These are phyloP conservation scores for Xylaria sp. DNA, from an alignment of 2,329 filamentous ascomycete species.

Conservation along the genomic window DNA sequence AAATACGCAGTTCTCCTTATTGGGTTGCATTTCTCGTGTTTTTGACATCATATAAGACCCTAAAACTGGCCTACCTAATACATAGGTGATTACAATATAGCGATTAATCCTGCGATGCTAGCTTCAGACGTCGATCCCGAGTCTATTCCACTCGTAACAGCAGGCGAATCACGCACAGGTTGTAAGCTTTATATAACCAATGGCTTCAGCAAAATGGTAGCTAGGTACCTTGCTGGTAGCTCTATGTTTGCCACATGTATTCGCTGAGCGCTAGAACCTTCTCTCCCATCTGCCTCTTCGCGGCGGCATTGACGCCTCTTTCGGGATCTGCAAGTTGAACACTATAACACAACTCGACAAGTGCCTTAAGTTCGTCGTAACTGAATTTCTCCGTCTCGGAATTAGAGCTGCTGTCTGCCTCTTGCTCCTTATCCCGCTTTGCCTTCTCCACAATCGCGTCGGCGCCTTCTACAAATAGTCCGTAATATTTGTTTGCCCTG, in stretches of 20 bases:
- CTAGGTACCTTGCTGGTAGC: no score
- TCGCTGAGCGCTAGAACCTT: constrained; percentile 73
- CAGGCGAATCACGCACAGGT: no score
- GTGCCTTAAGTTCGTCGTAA: constrained; percentile 69
- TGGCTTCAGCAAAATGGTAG: no score
- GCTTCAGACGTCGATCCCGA: no score
- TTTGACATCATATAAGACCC: no score
- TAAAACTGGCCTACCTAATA: no score
- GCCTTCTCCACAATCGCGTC: constrained; percentile 69
- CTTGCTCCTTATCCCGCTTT: constrained; percentile 50
- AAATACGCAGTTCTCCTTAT: no score
- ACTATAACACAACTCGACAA: constrained; percentile 71
- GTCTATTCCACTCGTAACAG: no score
- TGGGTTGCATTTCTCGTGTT: no score
- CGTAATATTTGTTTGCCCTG: constrained; percentile 70
- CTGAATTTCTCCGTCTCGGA: constrained; percentile 56
- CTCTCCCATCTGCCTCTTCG: constrained; percentile 72
- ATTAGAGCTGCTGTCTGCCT: constrained; percentile 42
- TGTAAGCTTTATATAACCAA: no score
- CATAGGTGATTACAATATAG: no score
- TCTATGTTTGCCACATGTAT: constrained; percentile 68
- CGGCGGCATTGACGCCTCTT: constrained; percentile 69
- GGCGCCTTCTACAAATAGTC: constrained; percentile 68
- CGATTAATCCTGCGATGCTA: no score
- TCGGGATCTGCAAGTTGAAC: constrained; percentile 70